These are phyloP conservation scores for Fusarium sp. DNA, from an alignment of 2,329 filamentous ascomycete species.

Conservation along the genomic window DNA sequence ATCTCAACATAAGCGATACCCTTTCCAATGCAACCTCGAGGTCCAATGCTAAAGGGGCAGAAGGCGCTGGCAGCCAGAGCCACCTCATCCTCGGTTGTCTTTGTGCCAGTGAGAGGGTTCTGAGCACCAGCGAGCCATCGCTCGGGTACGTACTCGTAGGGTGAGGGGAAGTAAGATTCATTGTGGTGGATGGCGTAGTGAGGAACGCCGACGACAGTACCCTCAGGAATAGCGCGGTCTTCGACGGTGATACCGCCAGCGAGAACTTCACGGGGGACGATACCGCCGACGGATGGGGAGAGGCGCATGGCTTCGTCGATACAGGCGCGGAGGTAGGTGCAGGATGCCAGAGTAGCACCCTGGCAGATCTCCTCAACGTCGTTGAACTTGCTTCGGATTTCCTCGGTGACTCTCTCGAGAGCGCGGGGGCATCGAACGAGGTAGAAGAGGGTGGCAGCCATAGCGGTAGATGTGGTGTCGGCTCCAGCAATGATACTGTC, in stretches of 20 bases:
- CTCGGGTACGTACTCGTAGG: slow-evolving; percentile 72
- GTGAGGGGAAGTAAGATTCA: slow-evolving; percentile 69
- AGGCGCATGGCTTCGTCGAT: slow-evolving; percentile 76
- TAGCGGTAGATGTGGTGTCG: slow-evolving; percentile 78
- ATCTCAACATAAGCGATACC: slow-evolving; percentile 76
- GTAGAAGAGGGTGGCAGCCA: slow-evolving; percentile 74
- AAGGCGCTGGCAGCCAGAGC: slow-evolving; percentile 75
- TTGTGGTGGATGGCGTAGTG: slow-evolving; percentile 79
- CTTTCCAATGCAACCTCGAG: slow-evolving; percentile 80
- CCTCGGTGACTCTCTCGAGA: slow-evolving; percentile 62
- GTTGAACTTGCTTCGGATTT: slow-evolving; percentile 66
- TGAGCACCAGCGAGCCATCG: slow-evolving; percentile 70
- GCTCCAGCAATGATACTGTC: slow-evolving; percentile 76
- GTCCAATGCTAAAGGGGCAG: slow-evolving; percentile 79
- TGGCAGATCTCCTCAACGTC: slow-evolving; percentile 68
- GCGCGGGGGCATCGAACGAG: slow-evolving; percentile 66
- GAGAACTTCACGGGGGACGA: slow-evolving; percentile 71
- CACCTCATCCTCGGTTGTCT: slow-evolving; percentile 64
- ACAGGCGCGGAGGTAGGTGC: slow-evolving; percentile 72
- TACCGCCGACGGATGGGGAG: slow-evolving; percentile 71
- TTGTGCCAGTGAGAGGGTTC: slow-evolving; percentile 54
- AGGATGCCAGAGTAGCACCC: slow-evolving; percentile 63
- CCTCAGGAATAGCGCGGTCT: slow-evolving; percentile 67
- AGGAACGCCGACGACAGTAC: slow-evolving; percentile 73
- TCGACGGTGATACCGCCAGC: slow-evolving; percentile 67